Conservation (phyloP, 1,139 yeast species). For the Candida sp. region DNA sequence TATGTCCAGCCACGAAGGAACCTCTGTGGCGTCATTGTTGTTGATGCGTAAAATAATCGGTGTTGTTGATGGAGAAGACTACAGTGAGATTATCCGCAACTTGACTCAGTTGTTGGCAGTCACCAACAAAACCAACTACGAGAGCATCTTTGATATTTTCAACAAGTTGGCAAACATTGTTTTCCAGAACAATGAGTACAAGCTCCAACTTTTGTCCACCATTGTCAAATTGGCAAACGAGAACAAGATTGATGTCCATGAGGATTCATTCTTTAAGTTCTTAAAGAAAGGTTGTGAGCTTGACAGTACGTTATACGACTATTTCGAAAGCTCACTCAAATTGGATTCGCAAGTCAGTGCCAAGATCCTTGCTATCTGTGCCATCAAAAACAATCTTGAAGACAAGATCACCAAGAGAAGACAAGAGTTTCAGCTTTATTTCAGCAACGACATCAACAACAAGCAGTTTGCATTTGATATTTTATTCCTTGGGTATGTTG, state of each 20-base stretch:
- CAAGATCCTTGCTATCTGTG: slow-evolving; percentile 47
- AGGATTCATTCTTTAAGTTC: slow-evolving; percentile 15
- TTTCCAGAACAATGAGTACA: slow-evolving; percentile 3
- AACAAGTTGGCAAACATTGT: slow-evolving; percentile 8
- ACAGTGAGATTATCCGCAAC: slow-evolving; percentile 7
- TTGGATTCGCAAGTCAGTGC: slow-evolving; percentile 26
- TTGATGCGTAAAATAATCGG: slow-evolving; percentile 21
- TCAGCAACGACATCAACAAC: slow-evolving; percentile 19
- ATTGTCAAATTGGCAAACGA: slow-evolving; percentile 16
- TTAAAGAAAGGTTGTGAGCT: slow-evolving; percentile 9
- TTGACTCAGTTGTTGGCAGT: slow-evolving; percentile 16
- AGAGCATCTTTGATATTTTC: slow-evolving; percentile 15
- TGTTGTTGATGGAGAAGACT: slow-evolving; percentile 1
- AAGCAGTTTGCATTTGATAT: slow-evolving; percentile 29
- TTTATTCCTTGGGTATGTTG: slow-evolving; percentile 52
- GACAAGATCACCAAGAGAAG: slow-evolving; percentile 33
- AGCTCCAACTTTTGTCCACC: slow-evolving; percentile 7
- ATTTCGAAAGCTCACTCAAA: slow-evolving; percentile 17
- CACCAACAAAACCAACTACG: slow-evolving; percentile 14
- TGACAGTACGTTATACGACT: slow-evolving; percentile 11
- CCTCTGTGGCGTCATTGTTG: slow-evolving; percentile 27
- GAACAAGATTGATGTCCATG: slow-evolving; percentile 13
- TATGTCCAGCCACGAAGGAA: slow-evolving; percentile 28
- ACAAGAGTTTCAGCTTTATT: slow-evolving; percentile 29
- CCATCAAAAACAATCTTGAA: slow-evolving; percentile 32